A percentile compares a stretch with the other conserved stretches of the same genome.
These are phyloP conservation scores for Solanum corneliomulleri DNA, from an alignment of 257 asterid genomes.

Conservation along the genomic window DNA sequence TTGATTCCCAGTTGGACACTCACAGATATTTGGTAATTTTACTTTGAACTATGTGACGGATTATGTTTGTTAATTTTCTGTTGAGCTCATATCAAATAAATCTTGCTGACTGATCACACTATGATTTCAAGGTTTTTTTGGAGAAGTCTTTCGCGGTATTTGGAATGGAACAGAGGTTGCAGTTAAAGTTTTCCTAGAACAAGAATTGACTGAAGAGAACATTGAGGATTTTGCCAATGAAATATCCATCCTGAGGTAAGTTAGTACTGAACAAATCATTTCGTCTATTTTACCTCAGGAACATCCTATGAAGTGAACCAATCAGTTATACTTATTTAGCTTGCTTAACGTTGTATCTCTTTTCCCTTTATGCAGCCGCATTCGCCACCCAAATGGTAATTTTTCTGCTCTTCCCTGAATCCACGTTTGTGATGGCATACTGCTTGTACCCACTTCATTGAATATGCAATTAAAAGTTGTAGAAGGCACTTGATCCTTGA, in stretches of 20 bases:
- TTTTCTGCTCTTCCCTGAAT: slow-evolving; percentile 7
- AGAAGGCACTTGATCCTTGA: not conserved
- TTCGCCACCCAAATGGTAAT: slow-evolving; percentile 95
- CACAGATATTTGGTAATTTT: not conserved
- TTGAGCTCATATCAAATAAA: not conserved
- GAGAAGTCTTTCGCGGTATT: slow-evolving; percentile 83
- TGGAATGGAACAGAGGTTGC: slow-evolving; percentile 89
- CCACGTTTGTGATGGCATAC: not conserved
- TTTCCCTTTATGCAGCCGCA: slow-evolving; percentile 54
- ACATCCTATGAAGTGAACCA: not conserved
- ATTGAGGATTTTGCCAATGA: slow-evolving; percentile 91
- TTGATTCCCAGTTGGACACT: not conserved
- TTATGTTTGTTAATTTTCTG: not conserved
- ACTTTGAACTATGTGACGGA: not conserved
- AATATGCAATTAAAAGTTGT: not conserved
- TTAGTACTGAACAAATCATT: not conserved
- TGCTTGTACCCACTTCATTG: not conserved
- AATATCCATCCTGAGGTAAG: slow-evolving; percentile 74
- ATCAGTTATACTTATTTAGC: not conserved
- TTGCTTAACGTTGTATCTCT: slow-evolving; percentile 14
- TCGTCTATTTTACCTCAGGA: not conserved
- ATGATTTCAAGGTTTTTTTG: slow-evolving; percentile 57
- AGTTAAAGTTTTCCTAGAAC: slow-evolving; percentile 70
- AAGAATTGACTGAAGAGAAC: slow-evolving; percentile 68
- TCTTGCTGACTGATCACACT: not conserved